Base-by-base conservation (phyloP, 495 filamentous ascomycete genomes). In the Mycothermus thermophilus region DNA sequence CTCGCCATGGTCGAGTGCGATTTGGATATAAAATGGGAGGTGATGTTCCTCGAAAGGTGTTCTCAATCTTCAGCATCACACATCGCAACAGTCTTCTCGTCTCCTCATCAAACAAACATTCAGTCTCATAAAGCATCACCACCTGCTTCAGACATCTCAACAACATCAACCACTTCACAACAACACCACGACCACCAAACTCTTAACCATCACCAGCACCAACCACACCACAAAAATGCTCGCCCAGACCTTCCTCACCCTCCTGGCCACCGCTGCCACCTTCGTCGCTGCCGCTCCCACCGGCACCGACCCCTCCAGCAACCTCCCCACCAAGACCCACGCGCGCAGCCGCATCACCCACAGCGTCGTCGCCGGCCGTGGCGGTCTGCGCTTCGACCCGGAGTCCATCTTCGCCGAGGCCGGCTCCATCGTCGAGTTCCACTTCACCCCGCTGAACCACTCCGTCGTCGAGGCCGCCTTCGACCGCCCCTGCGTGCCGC, bases 371-470 rank as follows among this genome's bases (percentile, higher is more conserved):
- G 74, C 71, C 21, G 74, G 72, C 27, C 45, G 57, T 1, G 43
- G 52, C 30, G 69, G 65, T 4, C 47, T 53, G 30, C 48, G 47
- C 20, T 79, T 70, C 48, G 57, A 59, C 5, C 74, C 74, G 3
- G 52, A 67, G 30, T 66, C 55, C 32, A 48, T 74, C 38, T 57
- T 55, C 3, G 73, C 71, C 3, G 52, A 58, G 4, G 45, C 61
- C 3, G 73, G 72, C 17, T 66, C 69, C 35, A 37, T 62, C 4
- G 45, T 79, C 34, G 57, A 69, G 21, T 77, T 70, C 42, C 58
- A 72, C 41, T 79, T 72, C 56, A 66, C 62, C 38, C 67, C 69
- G 1, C 53, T 52, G 21, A 75, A 72, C 42, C 74, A 77, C 50
- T 69, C 66, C 12, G 67, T 77, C 29, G 65, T 64, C 9, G 62